Percentiles rank a stretch among this genome's conserved stretches.
Conservation (phyloP, 2,329 filamentous ascomycete species). For the Hypoxylon sp. region DNA sequence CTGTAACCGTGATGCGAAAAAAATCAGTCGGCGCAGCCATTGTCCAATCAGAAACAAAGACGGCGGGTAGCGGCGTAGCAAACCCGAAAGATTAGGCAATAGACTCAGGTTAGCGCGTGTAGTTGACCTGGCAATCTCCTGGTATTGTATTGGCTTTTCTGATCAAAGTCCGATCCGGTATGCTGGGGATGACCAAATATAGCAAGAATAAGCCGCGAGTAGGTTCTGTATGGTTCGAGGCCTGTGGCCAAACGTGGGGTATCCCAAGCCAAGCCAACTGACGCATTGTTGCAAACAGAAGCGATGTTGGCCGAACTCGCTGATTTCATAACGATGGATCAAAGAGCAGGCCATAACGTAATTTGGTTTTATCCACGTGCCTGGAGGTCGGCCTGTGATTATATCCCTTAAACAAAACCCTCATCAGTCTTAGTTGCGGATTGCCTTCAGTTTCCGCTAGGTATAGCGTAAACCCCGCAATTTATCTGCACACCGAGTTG, state of each 20-base stretch:
- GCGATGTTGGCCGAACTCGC: constrained; percentile 40
- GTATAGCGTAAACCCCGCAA: constrained; percentile 23
- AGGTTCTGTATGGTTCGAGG: constrained; percentile 37
- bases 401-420: constrained; percentile 16
- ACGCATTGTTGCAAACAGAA: constrained; percentile 20
- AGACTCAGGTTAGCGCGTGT: constrained; percentile 38
- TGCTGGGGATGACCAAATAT: constrained; percentile 36
- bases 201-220: constrained; percentile 38
- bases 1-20: constrained; percentile 49
- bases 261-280: constrained; percentile 32
- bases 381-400: constrained; percentile 20
- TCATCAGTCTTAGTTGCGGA: constrained; percentile 1
- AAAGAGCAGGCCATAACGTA: constrained; percentile 40
- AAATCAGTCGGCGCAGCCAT: constrained; percentile 41
- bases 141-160: constrained; percentile 16
- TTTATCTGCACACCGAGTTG: constrained; percentile 1
- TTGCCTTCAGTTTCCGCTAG: constrained; percentile 16
- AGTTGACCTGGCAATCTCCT: constrained; percentile 34
- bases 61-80: constrained; percentile 39
- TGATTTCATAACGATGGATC: constrained; percentile 38
- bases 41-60: constrained; percentile 50
- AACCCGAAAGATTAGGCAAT: constrained; percentile 35
- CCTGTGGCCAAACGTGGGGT: constrained; percentile 37
- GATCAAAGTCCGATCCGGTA: constrained; percentile 24
- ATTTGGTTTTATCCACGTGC: constrained; percentile 24